Percentiles rank a stretch among this genome's conserved stretches.
Conservation (phyloP, 1,284 basidiomycete species). For the Ustilago sp. region DNA sequence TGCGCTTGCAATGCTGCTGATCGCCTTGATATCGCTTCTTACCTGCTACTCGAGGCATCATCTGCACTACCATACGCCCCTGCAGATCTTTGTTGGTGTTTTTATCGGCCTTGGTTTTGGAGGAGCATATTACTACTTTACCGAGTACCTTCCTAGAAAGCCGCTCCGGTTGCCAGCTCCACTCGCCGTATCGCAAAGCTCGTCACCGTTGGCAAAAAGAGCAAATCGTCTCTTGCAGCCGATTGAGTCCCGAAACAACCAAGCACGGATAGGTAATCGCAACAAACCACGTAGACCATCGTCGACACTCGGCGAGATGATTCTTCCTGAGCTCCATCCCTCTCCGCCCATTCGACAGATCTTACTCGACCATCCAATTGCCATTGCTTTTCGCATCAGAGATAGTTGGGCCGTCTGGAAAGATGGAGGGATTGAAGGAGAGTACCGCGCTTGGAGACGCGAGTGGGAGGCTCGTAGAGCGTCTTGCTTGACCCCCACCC, state of each 20-base stretch:
- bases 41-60: constrained; percentile 85
- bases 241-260: constrained; percentile 11
- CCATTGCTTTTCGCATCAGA: constrained; percentile 77
- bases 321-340: constrained; percentile 43
- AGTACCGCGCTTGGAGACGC: constrained; percentile 77
- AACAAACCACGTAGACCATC: constrained; percentile 25
- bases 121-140: constrained; percentile 74
- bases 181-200: constrained; percentile 38
- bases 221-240: constrained; percentile 34
- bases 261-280: constrained; percentile 15
- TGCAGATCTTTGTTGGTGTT: constrained; percentile 81
- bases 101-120: constrained; percentile 77
- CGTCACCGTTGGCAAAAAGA: constrained; percentile 31
- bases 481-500: constrained; percentile 47
- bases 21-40: constrained; percentile 74
- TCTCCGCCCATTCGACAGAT: constrained; percentile 71
- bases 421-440: constrained; percentile 77
- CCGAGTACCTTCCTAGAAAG: constrained; percentile 75
- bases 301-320: constrained; percentile 30
- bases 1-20: constrained; percentile 72
- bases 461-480: constrained; percentile 70
- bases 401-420: constrained; percentile 84
- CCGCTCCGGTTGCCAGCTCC: constrained; percentile 40
- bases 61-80: constrained; percentile 79
- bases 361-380: constrained; percentile 75